A percentile compares a stretch with the other conserved stretches of the same genome.
These are phyloP conservation scores for Cryptosporidium ryanae DNA, from an alignment of 169 alveolate species.

Conservation along the genomic window DNA sequence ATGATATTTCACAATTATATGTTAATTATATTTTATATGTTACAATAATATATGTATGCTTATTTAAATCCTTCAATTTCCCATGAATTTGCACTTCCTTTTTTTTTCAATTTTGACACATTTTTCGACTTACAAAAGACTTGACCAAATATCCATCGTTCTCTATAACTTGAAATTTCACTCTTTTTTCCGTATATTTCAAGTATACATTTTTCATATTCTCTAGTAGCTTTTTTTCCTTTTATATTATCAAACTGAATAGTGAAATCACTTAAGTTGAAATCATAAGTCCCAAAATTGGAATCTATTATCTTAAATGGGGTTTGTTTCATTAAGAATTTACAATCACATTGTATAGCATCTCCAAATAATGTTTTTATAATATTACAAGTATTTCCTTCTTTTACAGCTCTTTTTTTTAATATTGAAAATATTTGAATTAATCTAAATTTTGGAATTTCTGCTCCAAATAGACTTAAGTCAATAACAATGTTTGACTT, in stretches of 20 bases:
- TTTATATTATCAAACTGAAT: neutral
- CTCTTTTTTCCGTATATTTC: slow-evolving; percentile 28
- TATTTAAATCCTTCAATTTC: neutral
- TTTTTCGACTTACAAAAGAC: slow-evolving; percentile 11
- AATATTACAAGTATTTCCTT: slow-evolving; percentile 9
- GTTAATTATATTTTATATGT: neutral
- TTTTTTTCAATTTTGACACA: neutral
- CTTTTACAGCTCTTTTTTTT: slow-evolving; percentile 11
- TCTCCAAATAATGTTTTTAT: slow-evolving; percentile 7
- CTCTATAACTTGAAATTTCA: neutral
- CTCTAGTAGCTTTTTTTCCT: neutral
- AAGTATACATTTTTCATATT: slow-evolving; percentile 13
- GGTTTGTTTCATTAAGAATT: slow-evolving; percentile 1
- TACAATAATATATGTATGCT: neutral
- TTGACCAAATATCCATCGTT: slow-evolving; percentile 60
- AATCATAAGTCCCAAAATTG: neutral
- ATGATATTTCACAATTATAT: neutral
- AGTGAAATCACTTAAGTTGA: slow-evolving; percentile 12
- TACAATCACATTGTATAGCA: slow-evolving; percentile 47
- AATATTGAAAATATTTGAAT: slow-evolving; percentile 12
- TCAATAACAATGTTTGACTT: neutral
- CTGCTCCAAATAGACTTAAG: slow-evolving; percentile 23
- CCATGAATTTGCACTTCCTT: neutral
- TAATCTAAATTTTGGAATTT: slow-evolving; percentile 37
- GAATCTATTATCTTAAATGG: neutral